These are phyloP conservation scores for Byssothecium circinans DNA, from an alignment of 2,329 filamentous ascomycete species.

Conservation along the genomic window DNA sequence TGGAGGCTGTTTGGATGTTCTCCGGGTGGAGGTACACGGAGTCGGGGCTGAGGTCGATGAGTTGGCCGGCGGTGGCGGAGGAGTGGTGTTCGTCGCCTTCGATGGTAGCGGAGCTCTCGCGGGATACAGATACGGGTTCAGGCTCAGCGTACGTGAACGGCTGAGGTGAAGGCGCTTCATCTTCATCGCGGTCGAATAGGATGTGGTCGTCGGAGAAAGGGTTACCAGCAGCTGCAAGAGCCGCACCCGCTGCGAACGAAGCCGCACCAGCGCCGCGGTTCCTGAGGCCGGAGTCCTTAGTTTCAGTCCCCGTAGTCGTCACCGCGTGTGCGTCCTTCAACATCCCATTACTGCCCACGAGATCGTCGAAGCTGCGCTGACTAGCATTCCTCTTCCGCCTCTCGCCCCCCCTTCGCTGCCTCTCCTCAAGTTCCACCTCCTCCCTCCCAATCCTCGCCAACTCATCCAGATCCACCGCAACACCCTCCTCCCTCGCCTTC, in stretches of 20 bases:
- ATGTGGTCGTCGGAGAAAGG: constrained; percentile 50
- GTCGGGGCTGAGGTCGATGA: constrained; percentile 39
- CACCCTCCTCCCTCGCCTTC: constrained; percentile 42
- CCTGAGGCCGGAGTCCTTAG: constrained; percentile 20
- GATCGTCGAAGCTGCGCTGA: constrained; percentile 42
- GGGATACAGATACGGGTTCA: constrained; percentile 19
- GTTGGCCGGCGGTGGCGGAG: constrained; percentile 15
- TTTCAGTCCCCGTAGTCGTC: constrained; percentile 16
- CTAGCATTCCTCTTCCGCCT: constrained; percentile 13
- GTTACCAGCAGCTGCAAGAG: constrained; percentile 40
- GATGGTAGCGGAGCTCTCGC: constrained; percentile 36
- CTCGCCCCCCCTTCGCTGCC: constrained; percentile 11
- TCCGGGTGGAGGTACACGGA: constrained; percentile 19
- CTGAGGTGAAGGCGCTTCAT: constrained; percentile 34
- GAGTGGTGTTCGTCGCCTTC: constrained; percentile 18
- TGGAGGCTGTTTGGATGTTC: constrained; percentile 20
- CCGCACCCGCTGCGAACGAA: constrained; percentile 46
- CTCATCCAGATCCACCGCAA: constrained; percentile 47
- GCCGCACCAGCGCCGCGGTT: constrained; percentile 35
- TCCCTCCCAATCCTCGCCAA: constrained; percentile 36
- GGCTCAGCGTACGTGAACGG: constrained; percentile 29
- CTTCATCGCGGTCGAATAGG: constrained; percentile 42
- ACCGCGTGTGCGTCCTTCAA: constrained; percentile 30
- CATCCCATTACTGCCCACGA: constrained; percentile 46
- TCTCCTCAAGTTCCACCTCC: constrained; percentile 27